Base-by-base conservation (phyloP, 129 eudicot genomes). In the Smallanthus sonchifolius region DNA sequence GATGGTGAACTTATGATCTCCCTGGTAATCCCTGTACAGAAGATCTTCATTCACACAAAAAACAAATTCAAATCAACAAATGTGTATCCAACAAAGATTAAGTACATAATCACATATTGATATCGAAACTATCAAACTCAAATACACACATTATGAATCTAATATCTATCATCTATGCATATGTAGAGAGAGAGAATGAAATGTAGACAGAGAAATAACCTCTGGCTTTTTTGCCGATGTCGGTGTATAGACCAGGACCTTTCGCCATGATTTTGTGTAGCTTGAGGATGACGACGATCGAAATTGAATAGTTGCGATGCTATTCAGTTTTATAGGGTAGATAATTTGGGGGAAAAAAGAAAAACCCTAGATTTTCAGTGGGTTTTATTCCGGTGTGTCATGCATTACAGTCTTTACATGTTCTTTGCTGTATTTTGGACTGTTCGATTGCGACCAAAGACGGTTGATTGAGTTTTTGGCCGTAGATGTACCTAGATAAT, bases 171-270 rank as follows among this genome's bases (percentile, higher is more conserved):
- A 63, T 32, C 2, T 48, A 47, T 40, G 13, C n/a, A 9, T n/a
- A 55, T 2, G n/a, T 3, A n/a, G n/a, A 48, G 3, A 44, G 7
- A 10, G 7, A 40, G 59, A 36, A 47, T 4, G 39, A 59, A 37
- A 39, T 39, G 43, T 6, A 63, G 4, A 65, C 38, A 17, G 36
- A 67, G 64, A 57, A 6, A 44, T 59, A 19, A 92, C 97, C 97
- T 89, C 95, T 59, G n/a, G 98, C 82, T 69, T 71, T 82, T 64
- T 87, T 87, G 88, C 96, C 96, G 66, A 92, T 92, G 65, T 83
- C 91, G 5, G 87, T 43, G 87, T 92, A 92, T 35, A 89, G 96
- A 69, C 98, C 98, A 20, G 98, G 98, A 73, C 98, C 98, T 71
- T 89, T 89, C 11, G 60, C 95, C 98, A 92, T 93, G 77, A 42